A percentile compares a stretch with the other conserved stretches of the same genome.
Conservation (phyloP, 139 green algal species). For the Eudorina sp. region DNA sequence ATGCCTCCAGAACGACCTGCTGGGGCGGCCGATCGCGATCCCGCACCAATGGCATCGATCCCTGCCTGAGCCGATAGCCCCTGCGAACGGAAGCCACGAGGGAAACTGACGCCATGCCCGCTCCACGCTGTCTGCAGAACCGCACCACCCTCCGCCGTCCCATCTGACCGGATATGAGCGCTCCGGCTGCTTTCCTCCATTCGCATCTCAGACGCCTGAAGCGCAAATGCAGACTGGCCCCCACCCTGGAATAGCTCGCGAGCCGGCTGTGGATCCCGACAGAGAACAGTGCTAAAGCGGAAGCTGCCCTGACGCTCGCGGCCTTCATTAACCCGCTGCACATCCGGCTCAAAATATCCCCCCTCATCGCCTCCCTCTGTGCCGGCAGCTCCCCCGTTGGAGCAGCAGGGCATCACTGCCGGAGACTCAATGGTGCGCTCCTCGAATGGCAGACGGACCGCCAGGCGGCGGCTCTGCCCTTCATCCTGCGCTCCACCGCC, state of each 20-base stretch:
- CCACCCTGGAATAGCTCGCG: too few species aligned
- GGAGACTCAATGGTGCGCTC: slow-evolving; percentile 16
- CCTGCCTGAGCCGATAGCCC: too few species aligned
- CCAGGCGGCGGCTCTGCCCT: not conserved
- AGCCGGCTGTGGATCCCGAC: too few species aligned
- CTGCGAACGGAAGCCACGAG: too few species aligned
- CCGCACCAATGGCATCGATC: too few species aligned
- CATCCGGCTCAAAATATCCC: not conserved
- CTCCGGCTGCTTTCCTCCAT: slow-evolving; percentile 32
- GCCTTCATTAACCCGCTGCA: not conserved
- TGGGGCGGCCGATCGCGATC: too few species aligned
- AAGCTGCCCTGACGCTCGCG: not conserved
- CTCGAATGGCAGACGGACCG: not conserved
- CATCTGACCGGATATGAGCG: not conserved
- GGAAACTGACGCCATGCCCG: not conserved
- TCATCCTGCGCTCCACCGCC: not conserved
- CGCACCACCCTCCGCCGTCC: not conserved
- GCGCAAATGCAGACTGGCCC: too few species aligned
- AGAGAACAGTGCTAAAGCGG: not conserved
- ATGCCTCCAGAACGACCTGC: too few species aligned
- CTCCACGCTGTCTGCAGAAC: not conserved
- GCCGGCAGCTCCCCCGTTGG: too few species aligned
- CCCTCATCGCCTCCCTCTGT: not conserved
- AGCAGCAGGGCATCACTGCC: too few species aligned
- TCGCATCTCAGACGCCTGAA: too few species aligned